phyloP scores from a whole-genome alignment of 2,329 filamentous ascomycete species.

The Colletotrichum gigasporum region DNA sequence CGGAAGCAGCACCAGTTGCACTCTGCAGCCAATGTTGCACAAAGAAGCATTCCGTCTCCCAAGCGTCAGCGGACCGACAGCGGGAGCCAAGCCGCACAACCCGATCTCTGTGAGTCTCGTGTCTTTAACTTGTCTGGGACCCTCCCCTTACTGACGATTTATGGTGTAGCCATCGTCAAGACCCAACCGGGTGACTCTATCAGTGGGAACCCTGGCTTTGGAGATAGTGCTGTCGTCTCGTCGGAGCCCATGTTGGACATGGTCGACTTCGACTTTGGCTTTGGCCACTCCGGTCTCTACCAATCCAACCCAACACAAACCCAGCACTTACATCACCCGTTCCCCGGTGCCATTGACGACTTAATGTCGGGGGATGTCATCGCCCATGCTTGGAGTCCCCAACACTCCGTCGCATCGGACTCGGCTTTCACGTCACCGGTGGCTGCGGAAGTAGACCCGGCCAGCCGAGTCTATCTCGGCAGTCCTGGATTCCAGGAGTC shows the following conservation, averaged over 20 bases:
- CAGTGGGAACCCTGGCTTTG: slow-evolving; percentile 14
- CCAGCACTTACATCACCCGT: slow-evolving; percentile 41
- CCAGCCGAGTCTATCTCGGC: slow-evolving; percentile 8
- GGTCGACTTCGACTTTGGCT: slow-evolving; percentile 46
- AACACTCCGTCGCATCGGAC: slow-evolving; percentile 23
- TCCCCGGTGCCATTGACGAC: slow-evolving; percentile 18
- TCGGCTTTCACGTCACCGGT: slow-evolving; percentile 25
- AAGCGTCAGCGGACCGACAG: slow-evolving; percentile 48
- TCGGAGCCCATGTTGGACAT: slow-evolving; percentile 41
- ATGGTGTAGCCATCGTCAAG: slow-evolving; percentile 28
- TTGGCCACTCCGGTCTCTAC: slow-evolving; percentile 45
- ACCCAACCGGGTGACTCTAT: slow-evolving; percentile 8
- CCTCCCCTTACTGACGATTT: slow-evolving; percentile 25
- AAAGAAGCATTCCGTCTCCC: slow-evolving; percentile 41
- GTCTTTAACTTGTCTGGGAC: slow-evolving; percentile 27
- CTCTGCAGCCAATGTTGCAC: slow-evolving; percentile 3
- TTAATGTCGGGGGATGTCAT: slow-evolving; percentile 27
- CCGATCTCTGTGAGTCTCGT: slow-evolving; percentile 46
- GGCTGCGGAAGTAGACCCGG: slow-evolving; percentile 6
- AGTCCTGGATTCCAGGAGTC: slow-evolving; percentile 1
- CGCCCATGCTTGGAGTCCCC: slow-evolving; percentile 22
- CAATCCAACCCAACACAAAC: slow-evolving; percentile 7
- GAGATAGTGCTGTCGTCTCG: slow-evolving; percentile 40
- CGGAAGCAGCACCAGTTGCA: slow-evolving; percentile 40
- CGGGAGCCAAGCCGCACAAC: slow-evolving; percentile 43